Conservation (phyloP, 805 yeast genomes). For the Metschnikowia vanudenii region DNA sequence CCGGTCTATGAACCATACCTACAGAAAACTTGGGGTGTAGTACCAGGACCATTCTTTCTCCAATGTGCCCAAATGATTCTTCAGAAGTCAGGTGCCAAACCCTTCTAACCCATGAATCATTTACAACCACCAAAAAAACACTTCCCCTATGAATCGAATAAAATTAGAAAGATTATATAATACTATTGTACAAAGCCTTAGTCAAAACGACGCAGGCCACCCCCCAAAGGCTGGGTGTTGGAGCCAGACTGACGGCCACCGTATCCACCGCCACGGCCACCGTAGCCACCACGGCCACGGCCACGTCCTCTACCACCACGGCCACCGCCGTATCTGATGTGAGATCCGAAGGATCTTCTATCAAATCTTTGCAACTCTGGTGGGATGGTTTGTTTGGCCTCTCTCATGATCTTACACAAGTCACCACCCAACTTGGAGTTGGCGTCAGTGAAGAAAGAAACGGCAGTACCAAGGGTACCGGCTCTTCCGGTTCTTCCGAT, state of each 20-base stretch:
- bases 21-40: no score
- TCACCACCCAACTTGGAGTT: slow-evolving; percentile 88
- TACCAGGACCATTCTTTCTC: no score
- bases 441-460: slow-evolving; percentile 87
- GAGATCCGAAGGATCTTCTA: slow-evolving; percentile 64
- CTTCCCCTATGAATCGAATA: no score
- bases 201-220: slow-evolving; percentile 39
- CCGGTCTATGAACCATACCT: no score
- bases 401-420: slow-evolving; percentile 83
- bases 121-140: no score
- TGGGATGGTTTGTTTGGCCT: slow-evolving; percentile 91
- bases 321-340: slow-evolving; percentile 50
- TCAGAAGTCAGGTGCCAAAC: no score
- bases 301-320: slow-evolving; percentile 48
- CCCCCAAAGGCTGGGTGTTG: slow-evolving; percentile 50
- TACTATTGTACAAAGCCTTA: slow-evolving; percentile 5
- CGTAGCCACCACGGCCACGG: slow-evolving; percentile 22
- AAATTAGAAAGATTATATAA: not conserved
- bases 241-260: slow-evolving; percentile 48
- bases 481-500: slow-evolving; percentile 99
- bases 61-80: no score
- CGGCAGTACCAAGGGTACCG: slow-evolving; percentile 93
- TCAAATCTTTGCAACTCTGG: slow-evolving; percentile 70
- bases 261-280: slow-evolving; percentile 43
- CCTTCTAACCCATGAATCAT: no score